Base-by-base conservation (phyloP, 2,329 filamentous ascomycete species). In the Apiospora hydei region DNA sequence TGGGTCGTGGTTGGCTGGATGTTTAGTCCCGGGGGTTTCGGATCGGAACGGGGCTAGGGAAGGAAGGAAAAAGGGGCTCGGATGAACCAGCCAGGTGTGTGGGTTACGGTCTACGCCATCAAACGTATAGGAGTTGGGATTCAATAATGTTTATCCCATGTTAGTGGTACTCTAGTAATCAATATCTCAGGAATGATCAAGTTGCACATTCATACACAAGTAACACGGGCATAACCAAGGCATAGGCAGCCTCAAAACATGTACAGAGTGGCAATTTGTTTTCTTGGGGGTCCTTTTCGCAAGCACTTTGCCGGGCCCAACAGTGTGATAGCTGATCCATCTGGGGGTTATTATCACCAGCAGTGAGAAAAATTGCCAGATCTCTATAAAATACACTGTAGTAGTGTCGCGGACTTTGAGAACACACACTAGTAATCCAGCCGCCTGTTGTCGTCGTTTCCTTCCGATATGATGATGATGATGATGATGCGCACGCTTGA, bases 291-390 rank as follows among this genome's bases (percentile, higher is more conserved):
- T 26, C 34, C 38, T 18, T 14, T 64, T 41, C 34, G 34, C 34
- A 64, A 64, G 57, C 57, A 64, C 57, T 41, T 64, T 41, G 57
- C 57, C 57, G 24, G 49, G n/a, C 49, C 49, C 49, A 51, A 51
- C 49, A 51, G 46, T 10, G 46, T 49, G 46, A 49, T n/a, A n/a
- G 46, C 44, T 49, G 21, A 49, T 49, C 46, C 49, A 51, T 51
- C 49, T 41, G 57, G 34, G 18, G 34, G 57, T 64, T 64, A 64
- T 64, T 64, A 64, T 41, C 34, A 38, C 57, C 30, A 64, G 57
- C 34, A 34, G 57, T n/a, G 46, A 8, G 8, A 10, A 8, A 61
- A 61, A 38, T 18, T 64, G 57, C 57, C 41, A 64, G 57, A 30
- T 64, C 57, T 64, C 57, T 64, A 38, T 41, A 41, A 21, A 41